A percentile compares a stretch with the other conserved stretches of the same genome.
phyloP scores from a whole-genome alignment of 78 protist species.

The Diacronema lutheri region DNA sequence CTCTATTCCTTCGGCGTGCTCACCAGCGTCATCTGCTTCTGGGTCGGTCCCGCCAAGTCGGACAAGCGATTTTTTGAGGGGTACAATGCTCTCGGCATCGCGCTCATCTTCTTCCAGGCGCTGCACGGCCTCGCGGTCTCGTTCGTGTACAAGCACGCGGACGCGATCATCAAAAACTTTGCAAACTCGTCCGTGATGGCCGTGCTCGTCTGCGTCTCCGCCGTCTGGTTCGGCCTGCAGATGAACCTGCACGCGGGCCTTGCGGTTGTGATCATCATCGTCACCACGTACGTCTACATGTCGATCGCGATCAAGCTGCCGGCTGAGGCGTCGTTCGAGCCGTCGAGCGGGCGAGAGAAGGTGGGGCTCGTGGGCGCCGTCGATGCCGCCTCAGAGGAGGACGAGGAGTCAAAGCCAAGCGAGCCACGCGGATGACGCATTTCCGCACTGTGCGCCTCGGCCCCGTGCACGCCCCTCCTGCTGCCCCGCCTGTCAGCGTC shows the following conservation, averaged over 20 bases:
- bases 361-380: too few relatives aligned
- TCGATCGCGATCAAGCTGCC: too few relatives aligned
- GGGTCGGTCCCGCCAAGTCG: background rate
- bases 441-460: too few relatives aligned
- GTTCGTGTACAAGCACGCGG: constrained; percentile 24
- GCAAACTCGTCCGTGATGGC: constrained; percentile 15
- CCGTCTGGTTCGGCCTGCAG: background rate
- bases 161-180: constrained; percentile 35
- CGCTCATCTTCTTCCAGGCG: constrained; percentile 8
- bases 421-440: too few relatives aligned
- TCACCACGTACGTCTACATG: background rate
- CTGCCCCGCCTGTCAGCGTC: too few relatives aligned
- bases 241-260: constrained; percentile 10
- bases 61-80: constrained; percentile 28
- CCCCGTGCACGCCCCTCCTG: too few relatives aligned
- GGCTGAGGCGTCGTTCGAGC: too few relatives aligned
- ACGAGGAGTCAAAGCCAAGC: too few relatives aligned
- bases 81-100: background rate
- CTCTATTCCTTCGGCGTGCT: background rate
- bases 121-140: constrained; percentile 19
- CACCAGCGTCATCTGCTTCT: background rate
- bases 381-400: too few relatives aligned
- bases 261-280: background rate
- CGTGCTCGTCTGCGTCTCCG: background rate
- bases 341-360: too few relatives aligned